Percentiles rank a stretch among this genome's conserved stretches.
These are phyloP conservation scores for Aspergillus sp. DNA, from an alignment of 2,329 filamentous ascomycete species.

Conservation along the genomic window DNA sequence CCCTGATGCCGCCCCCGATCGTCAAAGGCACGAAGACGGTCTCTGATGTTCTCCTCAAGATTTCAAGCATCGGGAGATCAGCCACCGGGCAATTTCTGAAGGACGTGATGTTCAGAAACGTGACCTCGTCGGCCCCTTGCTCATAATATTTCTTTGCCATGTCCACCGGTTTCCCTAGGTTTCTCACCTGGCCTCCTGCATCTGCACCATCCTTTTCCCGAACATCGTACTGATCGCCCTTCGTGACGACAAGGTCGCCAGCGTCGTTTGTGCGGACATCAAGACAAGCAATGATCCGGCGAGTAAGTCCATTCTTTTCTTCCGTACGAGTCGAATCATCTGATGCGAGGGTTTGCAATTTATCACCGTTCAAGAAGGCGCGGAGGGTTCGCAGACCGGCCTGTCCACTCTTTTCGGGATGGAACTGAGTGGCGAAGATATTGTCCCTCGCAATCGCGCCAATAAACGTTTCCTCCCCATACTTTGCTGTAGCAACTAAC, in stretches of 20 bases:
- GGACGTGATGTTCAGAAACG: constrained; percentile 97
- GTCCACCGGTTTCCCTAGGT: constrained; percentile 94
- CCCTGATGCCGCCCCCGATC: constrained; percentile 91
- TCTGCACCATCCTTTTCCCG: constrained; percentile 76
- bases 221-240: constrained; percentile 98
- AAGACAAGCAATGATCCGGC: constrained; percentile 91
- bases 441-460: constrained; percentile 87
- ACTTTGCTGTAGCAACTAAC: constrained; percentile 87
- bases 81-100: constrained; percentile 94
- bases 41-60: constrained; percentile 81
- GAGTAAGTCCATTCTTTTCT: constrained; percentile 73
- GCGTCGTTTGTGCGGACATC: constrained; percentile 94
- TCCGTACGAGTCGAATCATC: constrained; percentile 25
- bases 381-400: constrained; percentile 83
- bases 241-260: constrained; percentile 95
- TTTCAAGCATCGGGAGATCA: constrained; percentile 94
- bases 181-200: constrained; percentile 70
- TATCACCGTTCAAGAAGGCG: constrained; percentile 79
- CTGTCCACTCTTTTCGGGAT: constrained; percentile 94
- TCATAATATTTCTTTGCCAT: constrained; percentile 94
- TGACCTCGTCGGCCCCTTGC: constrained; percentile 94
- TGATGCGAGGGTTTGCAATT: constrained; percentile 58
- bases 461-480: constrained; percentile 87
- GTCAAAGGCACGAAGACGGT: constrained; percentile 96
- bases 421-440: constrained; percentile 91